Base-by-base conservation (phyloP, 176 grass and related monocot genomes). In the sorghum (Sorghum bicolor) region DNA sequence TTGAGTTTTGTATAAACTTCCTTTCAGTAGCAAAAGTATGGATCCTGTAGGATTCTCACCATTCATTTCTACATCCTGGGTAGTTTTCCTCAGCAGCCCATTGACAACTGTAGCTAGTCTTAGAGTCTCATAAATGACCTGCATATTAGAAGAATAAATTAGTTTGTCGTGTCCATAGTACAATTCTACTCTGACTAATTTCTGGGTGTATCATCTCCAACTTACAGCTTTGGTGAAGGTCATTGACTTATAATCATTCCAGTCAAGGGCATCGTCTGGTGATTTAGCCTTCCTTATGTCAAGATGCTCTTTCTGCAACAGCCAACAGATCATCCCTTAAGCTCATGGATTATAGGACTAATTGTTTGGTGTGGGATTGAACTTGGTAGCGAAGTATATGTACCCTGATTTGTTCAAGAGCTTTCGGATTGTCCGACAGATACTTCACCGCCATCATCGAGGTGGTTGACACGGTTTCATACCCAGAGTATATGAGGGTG, bases 391-490 rank as follows among this genome's bases (percentile, higher is more conserved):
- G 65, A 58, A 11, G 6, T 63, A 44, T 89, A 29, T 41, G 45
- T 94, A 98, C 96, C 86, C 89, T 89, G 37, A 98, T 86, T 73
- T 96, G 87, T 78, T 94, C 69, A 22, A 98, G 87, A 81, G 90
- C 93, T 77, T 73, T 93, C 0, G 93, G 91, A 68, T 94, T 92
- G 32, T 96, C 93, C 0, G 85, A 93, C 30, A 98, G 89, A 77
- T 98, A 98, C 77, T 98, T 98, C 5, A 98, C 86, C 1, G 91
- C 96, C 96, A 98, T 98, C 96, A 98, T 98, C 8, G 93, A 88
- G 58, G 93, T 98, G 4, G 96, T 98, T 1, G 96, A 98, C 67
- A 98, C 92, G 1, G 96, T 98, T 44, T 98, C 96, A 30, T 98
- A 98, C 17, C 96, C 96, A 43, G 96, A 98, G 85, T 98, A 98